Evolutionary conservation across 2,329 filamentous ascomycete genomes (phyloP).

Genomic region (Colletotrichum gloeosporioides): DNA sequence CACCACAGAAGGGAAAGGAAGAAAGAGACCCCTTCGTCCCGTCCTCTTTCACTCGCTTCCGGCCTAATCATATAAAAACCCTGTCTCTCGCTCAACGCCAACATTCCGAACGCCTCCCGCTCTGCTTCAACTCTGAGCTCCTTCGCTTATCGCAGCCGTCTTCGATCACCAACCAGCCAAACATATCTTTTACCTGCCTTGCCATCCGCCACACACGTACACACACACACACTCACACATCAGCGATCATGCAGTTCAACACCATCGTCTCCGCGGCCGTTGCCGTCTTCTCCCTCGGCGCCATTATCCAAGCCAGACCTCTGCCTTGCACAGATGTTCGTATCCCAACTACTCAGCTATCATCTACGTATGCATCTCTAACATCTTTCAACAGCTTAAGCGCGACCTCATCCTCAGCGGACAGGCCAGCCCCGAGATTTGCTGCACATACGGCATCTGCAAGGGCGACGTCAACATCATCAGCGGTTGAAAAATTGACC

Average conservation of each 20-base stretch:
- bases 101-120: not conserved
- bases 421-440: conserved; percentile 50
- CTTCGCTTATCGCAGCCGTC: not conserved
- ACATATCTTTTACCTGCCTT: not conserved
- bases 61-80: not conserved
- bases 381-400: conserved; percentile 30
- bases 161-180: not conserved
- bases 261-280: conserved; percentile 26
- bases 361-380: not conserved
- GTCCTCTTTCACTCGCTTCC: not conserved
- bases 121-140: not conserved
- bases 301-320: conserved; percentile 34
- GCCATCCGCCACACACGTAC: not conserved
- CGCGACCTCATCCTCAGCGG: conserved; percentile 53
- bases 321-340: conserved; percentile 45
- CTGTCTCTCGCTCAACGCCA: not conserved
- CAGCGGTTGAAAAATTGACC: conserved; percentile 37
- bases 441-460: conserved; percentile 60
- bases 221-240: not conserved
- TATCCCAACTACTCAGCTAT: not conserved
- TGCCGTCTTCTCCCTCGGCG: conserved; percentile 29
- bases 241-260: conserved; percentile 29
- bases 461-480: conserved; percentile 54
- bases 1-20: not conserved
- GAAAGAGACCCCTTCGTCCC: not conserved